Evolutionary conservation across 129 eudicot species (phyloP).

Genomic region (Pseudognaphalium luteoalbum): DNA sequence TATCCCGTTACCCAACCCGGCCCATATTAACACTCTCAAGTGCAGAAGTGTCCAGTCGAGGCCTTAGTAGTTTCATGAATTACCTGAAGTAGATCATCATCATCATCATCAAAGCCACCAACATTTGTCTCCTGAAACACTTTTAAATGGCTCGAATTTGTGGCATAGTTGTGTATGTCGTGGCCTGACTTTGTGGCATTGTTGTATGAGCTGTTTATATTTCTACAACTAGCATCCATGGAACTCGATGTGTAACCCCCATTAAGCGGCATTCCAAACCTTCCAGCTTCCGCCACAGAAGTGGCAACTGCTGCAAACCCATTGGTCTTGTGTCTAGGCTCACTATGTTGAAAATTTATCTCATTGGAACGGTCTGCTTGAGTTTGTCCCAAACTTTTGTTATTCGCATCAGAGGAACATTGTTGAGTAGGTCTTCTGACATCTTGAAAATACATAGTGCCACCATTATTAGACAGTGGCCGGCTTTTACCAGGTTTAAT

Average conservation of each 20-base stretch:
- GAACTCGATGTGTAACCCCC: slow-evolving; percentile 34
- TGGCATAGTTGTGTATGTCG: slow-evolving; percentile 12
- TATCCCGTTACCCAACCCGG: neutral
- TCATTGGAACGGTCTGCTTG: slow-evolving; percentile 36
- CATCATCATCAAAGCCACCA: slow-evolving; percentile 64
- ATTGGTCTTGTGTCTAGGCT: slow-evolving; percentile 32
- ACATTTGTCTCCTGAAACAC: slow-evolving; percentile 28
- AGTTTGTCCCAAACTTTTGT: slow-evolving; percentile 26
- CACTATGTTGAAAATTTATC: slow-evolving; percentile 27
- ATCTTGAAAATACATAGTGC: slow-evolving; percentile 34
- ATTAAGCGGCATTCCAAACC: slow-evolving; percentile 29
- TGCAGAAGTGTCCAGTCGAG: neutral
- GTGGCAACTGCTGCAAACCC: slow-evolving; percentile 25
- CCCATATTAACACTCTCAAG: neutral
- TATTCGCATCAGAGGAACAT: slow-evolving; percentile 33
- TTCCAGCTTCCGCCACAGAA: slow-evolving; percentile 43
- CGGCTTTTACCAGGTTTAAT: slow-evolving; percentile 71
- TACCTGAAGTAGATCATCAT: slow-evolving; percentile 92
- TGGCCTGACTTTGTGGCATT: slow-evolving; percentile 24
- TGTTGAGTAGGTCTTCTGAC: slow-evolving; percentile 40
- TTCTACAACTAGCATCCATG: slow-evolving; percentile 38
- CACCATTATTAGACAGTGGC: slow-evolving; percentile 44
- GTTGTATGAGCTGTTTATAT: slow-evolving; percentile 29
- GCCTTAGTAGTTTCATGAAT: slow-evolving; percentile 16
- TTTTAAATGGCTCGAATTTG: slow-evolving; percentile 22